Percentiles rank a stretch among this genome's conserved stretches.
phyloP scores from a whole-genome alignment of 495 filamentous ascomycete genomes.

The Penicillium tannophilum region DNA sequence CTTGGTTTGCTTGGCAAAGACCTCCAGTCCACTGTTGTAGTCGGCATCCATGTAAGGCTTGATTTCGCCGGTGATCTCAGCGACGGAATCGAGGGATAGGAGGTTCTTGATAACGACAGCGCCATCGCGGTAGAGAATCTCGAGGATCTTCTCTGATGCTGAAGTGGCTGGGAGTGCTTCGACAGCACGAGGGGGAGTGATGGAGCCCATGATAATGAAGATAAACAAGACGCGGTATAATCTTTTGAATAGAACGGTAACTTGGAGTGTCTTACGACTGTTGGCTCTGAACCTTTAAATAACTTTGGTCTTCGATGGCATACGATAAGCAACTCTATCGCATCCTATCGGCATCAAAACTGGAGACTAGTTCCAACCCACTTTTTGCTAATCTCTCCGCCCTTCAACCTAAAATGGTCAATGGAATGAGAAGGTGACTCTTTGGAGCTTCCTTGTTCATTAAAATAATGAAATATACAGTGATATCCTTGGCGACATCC shows the following conservation, averaged over 20 bases:
- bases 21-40: not conserved
- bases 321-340: not conserved
- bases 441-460: not conserved
- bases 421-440: not conserved
- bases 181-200: not conserved
- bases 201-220: conserved; percentile 1
- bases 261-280: not conserved
- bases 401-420: not conserved
- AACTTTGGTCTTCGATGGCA: not conserved
- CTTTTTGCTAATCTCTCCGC: not conserved
- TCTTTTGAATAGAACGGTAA: not conserved
- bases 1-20: not conserved
- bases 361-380: not conserved
- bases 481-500: too few relatives aligned
- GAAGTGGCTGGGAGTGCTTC: not conserved
- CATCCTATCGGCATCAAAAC: not conserved
- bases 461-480: not conserved
- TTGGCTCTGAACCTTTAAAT: not conserved
- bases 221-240: not conserved
- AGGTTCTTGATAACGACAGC: not conserved
- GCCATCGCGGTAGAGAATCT: not conserved
- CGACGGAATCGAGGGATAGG: not conserved
- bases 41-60: not conserved
- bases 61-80: not conserved
- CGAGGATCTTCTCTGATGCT: not conserved